A percentile compares a stretch with the other conserved stretches of the same genome.
Evolutionary conservation across 306 rosid species (phyloP).

Genomic region (Senna tora): DNA sequence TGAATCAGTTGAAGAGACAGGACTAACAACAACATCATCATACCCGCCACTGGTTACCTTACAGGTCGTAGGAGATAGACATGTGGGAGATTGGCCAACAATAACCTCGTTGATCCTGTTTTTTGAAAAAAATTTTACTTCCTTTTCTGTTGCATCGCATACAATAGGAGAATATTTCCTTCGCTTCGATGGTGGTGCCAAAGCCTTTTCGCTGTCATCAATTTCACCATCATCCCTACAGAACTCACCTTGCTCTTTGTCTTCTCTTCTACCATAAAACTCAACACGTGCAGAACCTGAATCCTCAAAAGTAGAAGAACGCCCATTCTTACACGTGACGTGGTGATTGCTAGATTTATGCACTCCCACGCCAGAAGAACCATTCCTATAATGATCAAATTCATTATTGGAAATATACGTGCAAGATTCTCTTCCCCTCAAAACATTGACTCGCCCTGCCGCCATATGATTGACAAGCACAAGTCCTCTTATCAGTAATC

Average conservation of each 20-base stretch:
- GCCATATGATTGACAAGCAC: slow-evolving; percentile 77
- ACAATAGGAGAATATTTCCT: slow-evolving; percentile 72
- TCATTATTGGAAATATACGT: slow-evolving; percentile 40
- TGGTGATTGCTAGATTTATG: slow-evolving; percentile 17
- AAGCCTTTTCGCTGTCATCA: slow-evolving; percentile 26
- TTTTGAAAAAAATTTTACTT: slow-evolving; percentile 37
- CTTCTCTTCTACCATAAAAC: slow-evolving; percentile 38
- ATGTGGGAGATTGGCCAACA: slow-evolving; percentile 24
- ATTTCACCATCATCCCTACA: slow-evolving; percentile 33
- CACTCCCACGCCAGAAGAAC: slow-evolving; percentile 25
- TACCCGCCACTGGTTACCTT: slow-evolving; percentile 16
- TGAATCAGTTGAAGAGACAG: slow-evolving; percentile 28
- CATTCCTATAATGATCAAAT: slow-evolving; percentile 38
- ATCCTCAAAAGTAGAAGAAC: slow-evolving; percentile 1
- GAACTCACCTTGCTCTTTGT: slow-evolving; percentile 40
- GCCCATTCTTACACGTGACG: slow-evolving; percentile 19
- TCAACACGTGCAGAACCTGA: slow-evolving; percentile 26
- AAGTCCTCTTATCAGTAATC: slow-evolving; percentile 56
- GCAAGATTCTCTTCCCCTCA: slow-evolving; percentile 54
- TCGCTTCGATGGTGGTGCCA: slow-evolving; percentile 52
- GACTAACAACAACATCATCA: slow-evolving; percentile 7
- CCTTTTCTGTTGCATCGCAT: slow-evolving; percentile 62
- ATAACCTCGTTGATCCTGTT: slow-evolving; percentile 32
- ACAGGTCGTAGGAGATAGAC: not conserved
- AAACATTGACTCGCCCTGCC: slow-evolving; percentile 66